Conservation (phyloP, 768 basidiomycete species). For the Lentinus tigrinus region DNA sequence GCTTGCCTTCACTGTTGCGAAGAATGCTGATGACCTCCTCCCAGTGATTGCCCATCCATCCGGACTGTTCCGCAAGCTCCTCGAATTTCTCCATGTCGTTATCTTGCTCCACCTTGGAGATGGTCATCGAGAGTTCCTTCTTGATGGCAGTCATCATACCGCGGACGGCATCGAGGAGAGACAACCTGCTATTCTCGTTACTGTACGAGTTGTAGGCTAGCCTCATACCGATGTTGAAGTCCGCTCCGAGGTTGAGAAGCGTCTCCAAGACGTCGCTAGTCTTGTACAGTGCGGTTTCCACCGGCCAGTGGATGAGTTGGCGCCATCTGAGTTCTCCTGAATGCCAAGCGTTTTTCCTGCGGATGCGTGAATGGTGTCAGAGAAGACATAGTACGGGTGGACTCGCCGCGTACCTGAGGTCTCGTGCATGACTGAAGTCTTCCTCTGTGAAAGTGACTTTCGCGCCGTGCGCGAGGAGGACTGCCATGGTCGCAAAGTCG, state of each 20-base stretch:
- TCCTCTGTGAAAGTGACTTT: constrained; percentile 25
- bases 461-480: constrained; percentile 31
- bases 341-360: neutral
- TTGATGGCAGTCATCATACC: neutral
- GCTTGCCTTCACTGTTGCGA: neutral
- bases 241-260: constrained; percentile 29
- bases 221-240: constrained; percentile 15
- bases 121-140: constrained; percentile 19
- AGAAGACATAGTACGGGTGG: neutral
- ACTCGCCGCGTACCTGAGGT: constrained; percentile 17
- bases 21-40: neutral
- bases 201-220: neutral
- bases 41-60: constrained; percentile 1
- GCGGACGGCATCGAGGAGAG: constrained; percentile 26
- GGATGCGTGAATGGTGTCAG: neutral
- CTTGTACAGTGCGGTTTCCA: constrained; percentile 26
- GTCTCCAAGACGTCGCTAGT: constrained; percentile 28
- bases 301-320: constrained; percentile 16
- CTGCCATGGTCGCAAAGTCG: constrained; percentile 26
- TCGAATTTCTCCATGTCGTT: neutral
- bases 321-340: neutral
- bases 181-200: neutral
- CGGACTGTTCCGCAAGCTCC: neutral
- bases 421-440: constrained; percentile 24
- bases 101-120: constrained; percentile 3